Evolutionary conservation across 441 rosid genomes (phyloP), one percentile per base, ranked within the genome.

Genomic region (Manihot esculenta): DNA sequence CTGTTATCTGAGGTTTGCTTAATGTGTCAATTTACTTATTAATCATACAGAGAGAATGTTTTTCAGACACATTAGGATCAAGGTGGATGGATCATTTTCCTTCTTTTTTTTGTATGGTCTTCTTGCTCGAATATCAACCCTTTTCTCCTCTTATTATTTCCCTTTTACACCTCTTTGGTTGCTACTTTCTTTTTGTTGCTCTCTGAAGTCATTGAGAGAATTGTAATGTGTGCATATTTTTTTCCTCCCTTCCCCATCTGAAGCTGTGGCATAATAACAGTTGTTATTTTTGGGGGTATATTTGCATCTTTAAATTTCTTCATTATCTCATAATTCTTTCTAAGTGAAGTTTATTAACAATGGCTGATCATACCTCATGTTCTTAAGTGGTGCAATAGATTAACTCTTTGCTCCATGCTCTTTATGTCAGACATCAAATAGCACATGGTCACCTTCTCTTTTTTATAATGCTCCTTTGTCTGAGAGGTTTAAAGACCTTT

Each of bases 361-460:
- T 38, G 9, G 42, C 30, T 74, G 64, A 62, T 7, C 62, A 33
- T 50, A 44, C 58, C 3, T 50, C 1, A 9, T 66, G 23, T 60
- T 50, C 23, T 62, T 73, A 42, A 23, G 14, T 33, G 18, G 56
- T 48, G 54, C 67, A 50, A 15, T 56, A 38, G 61, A 59, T 72
- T 62, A 64, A 59, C 72, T 61, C 26, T 55, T 10, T 64, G 35
- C 71, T 69, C 23, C 35, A 48, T 42, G 58, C 74, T 64, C 51
- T 75, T 50, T 77, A 58, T 79, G 59, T 64, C 96, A 96, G 99
- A 72, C 88, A 66, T 68, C 90, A 77, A 88, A 67, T 71, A 62
- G 88, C 75, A 49, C 80, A 58, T 83, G 87, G 89, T 64, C 85
- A 41, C 76, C 89, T 77, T 71, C 93, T 80, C 72, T 82, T 53